A percentile compares a stretch with the other conserved stretches of the same genome.
Evolutionary conservation across 495 filamentous ascomycete genomes (phyloP).

Genomic region (Penicillium subrubescens): DNA sequence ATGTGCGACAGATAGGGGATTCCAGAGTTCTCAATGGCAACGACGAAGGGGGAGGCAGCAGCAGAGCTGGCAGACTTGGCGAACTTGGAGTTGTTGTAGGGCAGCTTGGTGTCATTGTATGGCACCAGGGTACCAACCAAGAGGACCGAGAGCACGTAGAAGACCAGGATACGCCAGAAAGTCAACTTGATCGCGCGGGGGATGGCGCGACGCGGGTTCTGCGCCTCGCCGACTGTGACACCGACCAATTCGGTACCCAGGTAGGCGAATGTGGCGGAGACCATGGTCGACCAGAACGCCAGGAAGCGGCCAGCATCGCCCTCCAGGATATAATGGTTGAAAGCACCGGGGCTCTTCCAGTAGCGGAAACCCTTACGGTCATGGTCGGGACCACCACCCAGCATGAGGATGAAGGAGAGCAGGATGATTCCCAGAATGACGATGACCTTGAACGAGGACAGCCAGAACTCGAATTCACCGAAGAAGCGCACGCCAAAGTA

Average conservation of each 20-base stretch:
- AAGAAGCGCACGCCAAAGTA: constrained; percentile 67
- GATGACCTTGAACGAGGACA: constrained; percentile 72
- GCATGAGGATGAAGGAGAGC: constrained; percentile 66
- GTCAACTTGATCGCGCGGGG: constrained; percentile 77
- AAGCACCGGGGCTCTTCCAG: constrained; percentile 73
- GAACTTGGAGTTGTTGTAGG: constrained; percentile 29
- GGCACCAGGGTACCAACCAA: constrained; percentile 59
- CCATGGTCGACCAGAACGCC: constrained; percentile 76
- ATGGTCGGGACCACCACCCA: constrained; percentile 74
- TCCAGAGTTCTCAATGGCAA: constrained; percentile 56
- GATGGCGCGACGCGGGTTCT: constrained; percentile 74
- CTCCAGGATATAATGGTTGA: constrained; percentile 43
- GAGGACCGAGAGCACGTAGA: constrained; percentile 65
- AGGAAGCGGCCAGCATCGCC: constrained; percentile 61
- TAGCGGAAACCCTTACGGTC: constrained; percentile 75
- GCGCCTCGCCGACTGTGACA: constrained; percentile 68
- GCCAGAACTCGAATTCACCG: constrained; percentile 84
- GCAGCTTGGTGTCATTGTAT: constrained; percentile 55
- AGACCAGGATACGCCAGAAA: constrained; percentile 83
- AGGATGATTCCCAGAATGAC: constrained; percentile 70
- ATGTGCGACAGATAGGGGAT: constrained; percentile 58
- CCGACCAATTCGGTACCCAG: constrained; percentile 85
- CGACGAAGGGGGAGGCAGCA: constrained; percentile 64
- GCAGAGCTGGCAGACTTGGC: constrained; percentile 50
- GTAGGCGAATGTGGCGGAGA: constrained; percentile 81